Percentiles rank a stretch among this genome's conserved stretches.
These are phyloP conservation scores for Cruciata laevipes DNA, from an alignment of 257 asterid genomes.

Conservation along the genomic window DNA sequence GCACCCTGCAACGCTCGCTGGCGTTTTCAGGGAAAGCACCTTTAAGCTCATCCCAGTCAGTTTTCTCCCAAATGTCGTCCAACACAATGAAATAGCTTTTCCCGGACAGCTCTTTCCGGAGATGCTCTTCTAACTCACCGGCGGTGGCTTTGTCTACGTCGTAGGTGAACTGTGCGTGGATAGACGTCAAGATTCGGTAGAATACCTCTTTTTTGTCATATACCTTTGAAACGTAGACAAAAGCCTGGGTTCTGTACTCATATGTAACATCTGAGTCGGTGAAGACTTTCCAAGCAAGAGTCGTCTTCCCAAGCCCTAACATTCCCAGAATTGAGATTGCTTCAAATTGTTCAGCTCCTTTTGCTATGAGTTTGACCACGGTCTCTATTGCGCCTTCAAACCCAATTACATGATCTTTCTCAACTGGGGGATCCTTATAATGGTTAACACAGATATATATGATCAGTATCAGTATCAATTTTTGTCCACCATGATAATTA, in stretches of 20 bases:
- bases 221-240: constrained; percentile 19
- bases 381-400: background rate
- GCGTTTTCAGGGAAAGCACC: background rate
- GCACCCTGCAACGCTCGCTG: background rate
- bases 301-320: constrained; percentile 24
- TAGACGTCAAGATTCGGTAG: background rate
- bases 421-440: background rate
- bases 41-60: background rate
- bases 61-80: background rate
- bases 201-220: constrained; percentile 15
- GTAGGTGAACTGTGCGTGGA: background rate
- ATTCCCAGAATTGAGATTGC: constrained; percentile 11
- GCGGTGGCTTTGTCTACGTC: background rate
- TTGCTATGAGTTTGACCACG: background rate
- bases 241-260: constrained; percentile 13
- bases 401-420: constrained; percentile 16
- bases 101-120: background rate
- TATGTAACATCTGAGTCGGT: constrained; percentile 4
- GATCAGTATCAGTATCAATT: no score
- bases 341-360: background rate
- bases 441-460: no score
- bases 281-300: constrained; percentile 18
- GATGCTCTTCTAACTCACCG: background rate
- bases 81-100: background rate
- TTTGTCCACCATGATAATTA: no score